Evolutionary conservation across 2,329 filamentous ascomycete species (phyloP).

Genomic region (Sclerotinia glacialis): DNA sequence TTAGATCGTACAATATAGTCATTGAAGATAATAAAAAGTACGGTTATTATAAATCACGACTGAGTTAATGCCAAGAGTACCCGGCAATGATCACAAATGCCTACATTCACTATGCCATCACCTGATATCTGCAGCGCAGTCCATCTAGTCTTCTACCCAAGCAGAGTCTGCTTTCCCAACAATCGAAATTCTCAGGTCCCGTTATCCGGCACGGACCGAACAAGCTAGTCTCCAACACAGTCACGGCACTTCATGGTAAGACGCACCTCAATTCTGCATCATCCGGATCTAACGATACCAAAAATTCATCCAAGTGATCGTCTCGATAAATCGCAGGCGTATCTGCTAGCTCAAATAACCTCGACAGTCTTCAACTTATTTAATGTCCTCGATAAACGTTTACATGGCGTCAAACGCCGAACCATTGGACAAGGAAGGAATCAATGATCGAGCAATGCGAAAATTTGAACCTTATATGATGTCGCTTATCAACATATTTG

Average conservation of each 20-base stretch:
- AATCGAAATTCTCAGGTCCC: neutral
- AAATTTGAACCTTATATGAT: slow-evolving; percentile 1
- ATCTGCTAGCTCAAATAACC: neutral
- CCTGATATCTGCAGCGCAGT: too few species aligned
- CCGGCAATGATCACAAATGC: too few species aligned
- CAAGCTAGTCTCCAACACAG: neutral
- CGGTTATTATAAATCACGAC: too few species aligned
- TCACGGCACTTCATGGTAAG: neutral
- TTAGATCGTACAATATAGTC: too few species aligned
- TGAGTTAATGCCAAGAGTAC: too few species aligned
- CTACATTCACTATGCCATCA: too few species aligned
- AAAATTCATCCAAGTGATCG: neutral
- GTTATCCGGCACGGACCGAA: neutral
- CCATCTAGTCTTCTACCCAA: too few species aligned
- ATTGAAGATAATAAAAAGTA: too few species aligned
- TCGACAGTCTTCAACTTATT: neutral
- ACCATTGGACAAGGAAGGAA: neutral
- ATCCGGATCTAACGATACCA: neutral
- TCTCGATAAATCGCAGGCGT: neutral
- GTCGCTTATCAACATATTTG: neutral
- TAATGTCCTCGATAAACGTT: neutral
- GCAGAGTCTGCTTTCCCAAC: neutral
- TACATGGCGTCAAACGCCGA: neutral
- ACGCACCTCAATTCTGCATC: too few species aligned
- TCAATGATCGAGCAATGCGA: neutral